Conservation (phyloP, 257 asterid species). For the Solanum arcanum region DNA sequence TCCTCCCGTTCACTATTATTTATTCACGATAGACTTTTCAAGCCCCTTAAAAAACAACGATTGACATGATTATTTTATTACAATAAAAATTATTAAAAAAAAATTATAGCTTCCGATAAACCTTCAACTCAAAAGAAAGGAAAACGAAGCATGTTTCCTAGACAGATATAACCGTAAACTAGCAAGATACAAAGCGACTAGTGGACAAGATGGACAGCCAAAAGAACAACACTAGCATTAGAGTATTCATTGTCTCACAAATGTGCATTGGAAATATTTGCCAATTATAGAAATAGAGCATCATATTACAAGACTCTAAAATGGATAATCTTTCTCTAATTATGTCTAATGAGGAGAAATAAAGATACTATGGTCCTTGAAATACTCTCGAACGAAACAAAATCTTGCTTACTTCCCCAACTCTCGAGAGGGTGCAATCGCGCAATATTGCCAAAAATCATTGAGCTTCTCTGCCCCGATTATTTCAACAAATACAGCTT, state of each 20-base stretch:
- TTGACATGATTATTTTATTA: too few relatives aligned
- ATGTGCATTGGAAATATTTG: background rate
- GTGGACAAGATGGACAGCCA: background rate
- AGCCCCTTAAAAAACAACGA: background rate
- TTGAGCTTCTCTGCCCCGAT: background rate
- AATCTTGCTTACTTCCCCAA: background rate
- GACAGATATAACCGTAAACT: background rate
- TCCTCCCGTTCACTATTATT: background rate
- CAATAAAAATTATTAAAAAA: too few relatives aligned
- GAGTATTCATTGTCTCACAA: background rate
- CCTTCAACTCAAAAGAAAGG: background rate
- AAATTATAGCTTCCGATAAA: background rate
- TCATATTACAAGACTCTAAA: background rate
- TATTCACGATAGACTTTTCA: background rate
- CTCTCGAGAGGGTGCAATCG: background rate
- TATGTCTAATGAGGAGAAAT: background rate
- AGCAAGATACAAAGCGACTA: background rate
- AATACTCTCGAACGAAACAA: background rate
- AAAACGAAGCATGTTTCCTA: background rate
- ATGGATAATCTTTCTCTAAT: background rate
- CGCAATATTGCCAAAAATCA: background rate
- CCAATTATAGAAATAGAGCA: background rate
- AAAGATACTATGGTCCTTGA: background rate
- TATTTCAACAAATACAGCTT: background rate
- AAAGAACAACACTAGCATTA: background rate